Evolutionary conservation across 805 yeast genomes (phyloP).

Genomic region (Saccharomycopsis selenospora): DNA sequence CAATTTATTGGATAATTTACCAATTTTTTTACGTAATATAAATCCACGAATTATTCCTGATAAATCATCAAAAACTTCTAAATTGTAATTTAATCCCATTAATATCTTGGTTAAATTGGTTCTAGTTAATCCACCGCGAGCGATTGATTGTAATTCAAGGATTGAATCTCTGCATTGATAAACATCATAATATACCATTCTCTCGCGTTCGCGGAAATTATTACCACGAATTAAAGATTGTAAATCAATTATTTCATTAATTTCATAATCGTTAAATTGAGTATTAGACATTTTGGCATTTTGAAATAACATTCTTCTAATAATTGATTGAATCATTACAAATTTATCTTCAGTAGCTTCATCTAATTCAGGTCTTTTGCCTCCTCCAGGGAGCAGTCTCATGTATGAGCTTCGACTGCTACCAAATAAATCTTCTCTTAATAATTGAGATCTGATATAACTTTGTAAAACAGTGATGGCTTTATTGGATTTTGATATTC

Average conservation of each 20-base stretch:
- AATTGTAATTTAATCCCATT: constrained; percentile 36
- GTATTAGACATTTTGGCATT: constrained; percentile 4
- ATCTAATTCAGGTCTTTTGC: neutral
- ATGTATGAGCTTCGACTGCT: too few species aligned
- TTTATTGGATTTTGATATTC: neutral
- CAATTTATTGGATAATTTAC: constrained; percentile 20
- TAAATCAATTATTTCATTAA: constrained; percentile 24
- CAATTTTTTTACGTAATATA: constrained; percentile 29
- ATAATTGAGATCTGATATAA: constrained; percentile 1
- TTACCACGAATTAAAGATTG: constrained; percentile 34
- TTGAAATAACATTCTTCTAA: constrained; percentile 2
- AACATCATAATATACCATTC: constrained; percentile 16
- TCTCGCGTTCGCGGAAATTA: constrained; percentile 21
- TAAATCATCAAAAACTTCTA: constrained; percentile 31
- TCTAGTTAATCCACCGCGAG: constrained; percentile 40
- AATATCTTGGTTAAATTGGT: constrained; percentile 36
- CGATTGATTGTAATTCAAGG: constrained; percentile 36
- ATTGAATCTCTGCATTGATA: constrained; percentile 9
- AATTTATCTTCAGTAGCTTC: constrained; percentile 1
- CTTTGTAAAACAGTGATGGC: constrained; percentile 10
- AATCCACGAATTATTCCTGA: constrained; percentile 41
- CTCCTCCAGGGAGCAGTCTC: neutral
- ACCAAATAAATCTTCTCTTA: constrained; percentile 1
- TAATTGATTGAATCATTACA: constrained; percentile 5
- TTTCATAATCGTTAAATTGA: constrained; percentile 7